These are phyloP conservation scores for Hordeum pubiflorum DNA, from an alignment of 202 grass and related monocot genomes.

Conservation along the genomic window DNA sequence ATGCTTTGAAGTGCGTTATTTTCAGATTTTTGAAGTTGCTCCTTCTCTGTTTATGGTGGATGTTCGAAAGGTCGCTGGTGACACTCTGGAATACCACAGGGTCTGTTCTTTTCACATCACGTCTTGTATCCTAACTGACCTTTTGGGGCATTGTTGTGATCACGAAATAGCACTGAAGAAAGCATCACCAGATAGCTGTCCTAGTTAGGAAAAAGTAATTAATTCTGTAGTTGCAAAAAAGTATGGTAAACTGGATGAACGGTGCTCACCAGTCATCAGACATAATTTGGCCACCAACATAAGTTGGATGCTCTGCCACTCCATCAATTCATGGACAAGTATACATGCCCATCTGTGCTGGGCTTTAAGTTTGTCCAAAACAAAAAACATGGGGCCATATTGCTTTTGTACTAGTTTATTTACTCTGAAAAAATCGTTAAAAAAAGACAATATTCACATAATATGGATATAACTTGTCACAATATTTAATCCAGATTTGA, in stretches of 20 bases:
- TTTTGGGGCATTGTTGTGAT: neutral
- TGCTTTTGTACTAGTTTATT: neutral
- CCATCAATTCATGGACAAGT: neutral
- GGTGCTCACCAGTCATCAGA: neutral
- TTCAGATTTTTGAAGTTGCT: conserved; percentile 89
- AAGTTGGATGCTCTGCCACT: neutral
- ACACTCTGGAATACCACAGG: conserved; percentile 92
- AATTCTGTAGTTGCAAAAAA: no score
- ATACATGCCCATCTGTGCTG: neutral
- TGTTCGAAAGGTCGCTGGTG: conserved; percentile 91
- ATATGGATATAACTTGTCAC: no score
- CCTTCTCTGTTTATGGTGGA: conserved; percentile 96
- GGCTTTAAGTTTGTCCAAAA: neutral
- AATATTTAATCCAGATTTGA: no score
- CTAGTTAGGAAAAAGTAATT: neutral
- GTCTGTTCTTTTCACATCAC: conserved; percentile 34
- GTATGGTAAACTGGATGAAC: neutral
- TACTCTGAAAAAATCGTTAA: neutral
- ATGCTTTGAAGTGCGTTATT: conserved; percentile 21
- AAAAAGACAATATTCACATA: no score
- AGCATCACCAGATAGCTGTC: neutral
- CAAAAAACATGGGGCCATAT: neutral
- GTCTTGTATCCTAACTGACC: neutral
- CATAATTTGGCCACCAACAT: neutral
- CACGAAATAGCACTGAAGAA: neutral